Percentiles rank a stretch among this genome's conserved stretches.
Evolutionary conservation across 768 basidiomycete genomes (phyloP).

Genomic region (Russula sp.): DNA sequence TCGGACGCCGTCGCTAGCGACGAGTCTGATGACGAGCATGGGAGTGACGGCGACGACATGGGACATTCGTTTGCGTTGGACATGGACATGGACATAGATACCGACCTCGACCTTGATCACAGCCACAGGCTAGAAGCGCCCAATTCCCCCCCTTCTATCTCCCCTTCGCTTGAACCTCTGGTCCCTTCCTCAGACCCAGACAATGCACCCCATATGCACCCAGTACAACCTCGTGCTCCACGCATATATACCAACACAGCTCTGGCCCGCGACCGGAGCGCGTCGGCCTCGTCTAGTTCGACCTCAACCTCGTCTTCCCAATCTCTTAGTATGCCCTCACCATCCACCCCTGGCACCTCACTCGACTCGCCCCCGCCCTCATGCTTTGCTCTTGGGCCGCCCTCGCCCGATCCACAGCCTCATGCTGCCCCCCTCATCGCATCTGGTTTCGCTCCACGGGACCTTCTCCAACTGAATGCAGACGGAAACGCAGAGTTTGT

Average conservation of each 20-base stretch:
- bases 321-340: constrained; percentile 25
- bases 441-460: constrained; percentile 38
- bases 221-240: constrained; percentile 34
- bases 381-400: constrained; percentile 21
- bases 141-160: constrained; percentile 14
- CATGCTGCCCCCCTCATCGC: constrained; percentile 32
- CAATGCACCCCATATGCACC: constrained; percentile 50
- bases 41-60: constrained; percentile 29
- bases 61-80: constrained; percentile 36
- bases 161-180: constrained; percentile 18
- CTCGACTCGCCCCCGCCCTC: constrained; percentile 32
- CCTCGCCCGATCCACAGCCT: constrained; percentile 21
- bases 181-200: constrained; percentile 28
- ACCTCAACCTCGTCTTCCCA: constrained; percentile 33
- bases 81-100: constrained; percentile 37
- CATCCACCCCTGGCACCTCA: constrained; percentile 28
- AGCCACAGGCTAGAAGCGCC: constrained; percentile 14
- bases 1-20: constrained; percentile 35
- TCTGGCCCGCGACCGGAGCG: constrained; percentile 36
- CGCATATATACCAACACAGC: constrained; percentile 30
- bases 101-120: constrained; percentile 32
- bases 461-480: constrained; percentile 40
- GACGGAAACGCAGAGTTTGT: constrained; percentile 59
- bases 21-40: constrained; percentile 30
- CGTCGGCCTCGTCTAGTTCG: constrained; percentile 36